Conservation (phyloP, 2,329 filamentous ascomycete genomes). For the Bipolaris victoriae region DNA sequence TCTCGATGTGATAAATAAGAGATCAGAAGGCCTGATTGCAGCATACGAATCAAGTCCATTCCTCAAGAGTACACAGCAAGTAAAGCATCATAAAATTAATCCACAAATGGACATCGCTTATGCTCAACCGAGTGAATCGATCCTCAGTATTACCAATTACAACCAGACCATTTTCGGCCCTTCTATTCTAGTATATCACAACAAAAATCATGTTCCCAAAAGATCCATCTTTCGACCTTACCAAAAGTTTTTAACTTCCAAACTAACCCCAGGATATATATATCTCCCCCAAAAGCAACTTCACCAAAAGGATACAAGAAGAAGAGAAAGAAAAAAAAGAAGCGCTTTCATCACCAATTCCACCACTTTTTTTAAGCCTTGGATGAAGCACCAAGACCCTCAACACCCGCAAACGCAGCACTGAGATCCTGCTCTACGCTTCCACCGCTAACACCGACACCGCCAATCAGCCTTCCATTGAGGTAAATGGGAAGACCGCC, state of each 20-base stretch:
- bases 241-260: not conserved
- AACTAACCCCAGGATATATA: not conserved
- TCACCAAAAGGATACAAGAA: not conserved
- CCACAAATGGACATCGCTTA: not conserved
- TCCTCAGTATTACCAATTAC: not conserved
- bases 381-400: slow-evolving; percentile 22
- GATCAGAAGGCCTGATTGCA: slow-evolving; percentile 14
- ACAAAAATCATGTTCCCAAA: not conserved
- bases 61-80: slow-evolving; percentile 1
- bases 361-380: slow-evolving; percentile 4
- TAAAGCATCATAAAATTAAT: slow-evolving; percentile 10
- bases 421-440: slow-evolving; percentile 34
- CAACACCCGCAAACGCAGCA: slow-evolving; percentile 29
- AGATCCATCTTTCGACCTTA: not conserved
- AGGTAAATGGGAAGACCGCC: slow-evolving; percentile 38
- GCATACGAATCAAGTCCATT: slow-evolving; percentile 8
- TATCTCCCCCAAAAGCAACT: not conserved
- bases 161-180: not conserved
- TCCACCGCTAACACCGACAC: slow-evolving; percentile 40
- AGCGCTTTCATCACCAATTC: not conserved
- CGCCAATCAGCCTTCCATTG: slow-evolving; percentile 34
- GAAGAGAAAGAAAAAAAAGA: not conserved
- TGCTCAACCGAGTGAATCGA: not conserved
- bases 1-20: slow-evolving; percentile 11
- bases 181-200: not conserved